These are phyloP conservation scores for Capsicum pubescens DNA, from an alignment of 257 asterid species.

Conservation along the genomic window DNA sequence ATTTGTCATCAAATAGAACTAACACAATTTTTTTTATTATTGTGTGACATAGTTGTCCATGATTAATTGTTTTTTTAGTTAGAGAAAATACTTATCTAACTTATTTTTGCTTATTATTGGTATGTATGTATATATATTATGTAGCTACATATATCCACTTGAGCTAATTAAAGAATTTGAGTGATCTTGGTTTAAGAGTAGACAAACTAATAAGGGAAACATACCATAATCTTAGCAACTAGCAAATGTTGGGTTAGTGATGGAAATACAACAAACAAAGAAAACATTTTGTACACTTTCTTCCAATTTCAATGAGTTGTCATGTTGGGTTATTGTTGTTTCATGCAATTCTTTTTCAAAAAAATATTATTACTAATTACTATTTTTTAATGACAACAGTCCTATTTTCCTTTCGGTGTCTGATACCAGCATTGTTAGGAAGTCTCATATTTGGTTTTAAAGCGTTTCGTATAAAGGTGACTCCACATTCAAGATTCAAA, in stretches of 20 bases:
- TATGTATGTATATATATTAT: no score
- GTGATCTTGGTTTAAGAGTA: not conserved
- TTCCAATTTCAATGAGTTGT: slow-evolving; percentile 11
- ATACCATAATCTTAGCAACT: slow-evolving; percentile 11
- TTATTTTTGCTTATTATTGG: not conserved
- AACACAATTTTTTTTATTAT: no score
- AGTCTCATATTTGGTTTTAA: no score
- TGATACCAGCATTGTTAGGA: no score
- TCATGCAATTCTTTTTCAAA: not conserved
- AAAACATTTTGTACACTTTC: not conserved
- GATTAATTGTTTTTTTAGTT: no score
- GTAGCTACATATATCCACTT: not conserved
- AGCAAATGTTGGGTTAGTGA: not conserved
- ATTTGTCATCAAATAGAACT: no score
- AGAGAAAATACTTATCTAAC: not conserved
- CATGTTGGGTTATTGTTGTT: slow-evolving; percentile 8
- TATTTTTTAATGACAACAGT: no score
- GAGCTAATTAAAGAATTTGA: not conserved
- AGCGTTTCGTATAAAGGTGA: no score
- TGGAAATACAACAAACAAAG: not conserved
- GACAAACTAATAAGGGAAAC: not conserved
- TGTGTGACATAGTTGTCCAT: no score
- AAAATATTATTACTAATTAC: no score
- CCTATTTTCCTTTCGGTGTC: no score
- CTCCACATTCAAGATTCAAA: no score